phyloP scores from a whole-genome alignment of 2,329 filamentous ascomycete genomes.

The Penicillium freii region DNA sequence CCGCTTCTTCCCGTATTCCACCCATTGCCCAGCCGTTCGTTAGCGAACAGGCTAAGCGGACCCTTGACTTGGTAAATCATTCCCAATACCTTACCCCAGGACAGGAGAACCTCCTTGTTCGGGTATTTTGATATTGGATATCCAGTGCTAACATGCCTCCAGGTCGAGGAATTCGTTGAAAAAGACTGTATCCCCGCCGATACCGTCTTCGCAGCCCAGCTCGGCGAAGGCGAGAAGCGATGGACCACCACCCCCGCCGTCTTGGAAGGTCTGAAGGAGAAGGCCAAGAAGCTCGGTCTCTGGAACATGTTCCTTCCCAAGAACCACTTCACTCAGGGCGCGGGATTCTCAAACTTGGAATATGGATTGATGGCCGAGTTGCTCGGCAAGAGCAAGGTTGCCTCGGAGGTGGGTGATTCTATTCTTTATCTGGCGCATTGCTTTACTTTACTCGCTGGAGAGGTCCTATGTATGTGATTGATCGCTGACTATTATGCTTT shows the following conservation, averaged over 20 bases:
- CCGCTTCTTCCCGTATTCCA: conserved; percentile 55
- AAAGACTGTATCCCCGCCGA: conserved; percentile 92
- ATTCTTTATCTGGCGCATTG: conserved; percentile 6
- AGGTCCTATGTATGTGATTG: background rate
- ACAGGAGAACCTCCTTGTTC: background rate
- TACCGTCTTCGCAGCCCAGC: conserved; percentile 72
- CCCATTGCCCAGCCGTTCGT: conserved; percentile 63
- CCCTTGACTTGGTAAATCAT: conserved; percentile 67
- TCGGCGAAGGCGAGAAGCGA: conserved; percentile 71
- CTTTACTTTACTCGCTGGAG: background rate
- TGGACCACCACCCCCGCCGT: conserved; percentile 78
- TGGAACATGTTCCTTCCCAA: conserved; percentile 99
- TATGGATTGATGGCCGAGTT: conserved; percentile 98
- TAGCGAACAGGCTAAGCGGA: conserved; percentile 80
- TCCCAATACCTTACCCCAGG: background rate
- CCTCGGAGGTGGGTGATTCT: conserved; percentile 60
- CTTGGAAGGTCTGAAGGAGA: conserved; percentile 84
- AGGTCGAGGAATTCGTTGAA: conserved; percentile 93
- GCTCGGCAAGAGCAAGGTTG: conserved; percentile 79
- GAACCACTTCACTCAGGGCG: conserved; percentile 92
- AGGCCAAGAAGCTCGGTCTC: conserved; percentile 77
- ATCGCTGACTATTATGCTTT: background rate
- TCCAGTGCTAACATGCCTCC: conserved; percentile 2
- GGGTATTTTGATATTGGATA: too few relatives aligned
- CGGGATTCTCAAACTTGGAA: conserved; percentile 91